phyloP scores from a whole-genome alignment of 2,329 filamentous ascomycete genomes.

The Eutypa lata region DNA sequence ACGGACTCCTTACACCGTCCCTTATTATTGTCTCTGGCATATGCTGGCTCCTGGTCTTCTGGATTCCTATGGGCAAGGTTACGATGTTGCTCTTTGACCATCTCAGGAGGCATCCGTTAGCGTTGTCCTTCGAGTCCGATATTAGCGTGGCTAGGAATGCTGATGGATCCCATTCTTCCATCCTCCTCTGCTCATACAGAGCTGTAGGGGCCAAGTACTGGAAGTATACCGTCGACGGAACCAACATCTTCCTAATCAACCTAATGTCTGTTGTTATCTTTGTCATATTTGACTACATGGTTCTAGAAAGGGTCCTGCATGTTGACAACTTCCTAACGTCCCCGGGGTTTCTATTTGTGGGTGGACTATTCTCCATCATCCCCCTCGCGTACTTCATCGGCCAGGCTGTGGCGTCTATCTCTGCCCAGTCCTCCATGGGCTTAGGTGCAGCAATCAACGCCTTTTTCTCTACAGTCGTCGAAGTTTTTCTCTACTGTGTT shows the following conservation, averaged over 20 bases:
- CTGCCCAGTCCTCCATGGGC: slow-evolving; percentile 97
- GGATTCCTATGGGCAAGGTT: slow-evolving; percentile 97
- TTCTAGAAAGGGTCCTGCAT: slow-evolving; percentile 68
- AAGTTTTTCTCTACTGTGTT: slow-evolving; percentile 96
- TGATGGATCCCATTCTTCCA: slow-evolving; percentile 74
- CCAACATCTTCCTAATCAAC: slow-evolving; percentile 98
- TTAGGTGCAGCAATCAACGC: slow-evolving; percentile 95
- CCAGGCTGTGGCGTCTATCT: slow-evolving; percentile 96
- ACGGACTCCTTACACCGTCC: slow-evolving; percentile 82
- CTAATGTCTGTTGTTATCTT: slow-evolving; percentile 91
- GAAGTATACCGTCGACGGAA: slow-evolving; percentile 98
- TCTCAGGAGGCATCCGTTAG: slow-evolving; percentile 85
- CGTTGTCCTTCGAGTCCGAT: slow-evolving; percentile 89
- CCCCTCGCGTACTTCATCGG: slow-evolving; percentile 98
- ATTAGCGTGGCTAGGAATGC: slow-evolving; percentile 68
- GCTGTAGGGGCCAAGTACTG: slow-evolving; percentile 94
- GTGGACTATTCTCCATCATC: slow-evolving; percentile 87
- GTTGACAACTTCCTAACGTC: slow-evolving; percentile 73
- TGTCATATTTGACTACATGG: slow-evolving; percentile 87
- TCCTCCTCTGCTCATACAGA: slow-evolving; percentile 93
- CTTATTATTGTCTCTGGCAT: slow-evolving; percentile 81
- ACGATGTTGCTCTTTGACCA: slow-evolving; percentile 88
- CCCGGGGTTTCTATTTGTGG: slow-evolving; percentile 79
- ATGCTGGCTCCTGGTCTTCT: slow-evolving; percentile 97
- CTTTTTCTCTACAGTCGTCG: slow-evolving; percentile 95